phyloP scores from a whole-genome alignment of 331 rosid genomes.

The Phaseolus coccineus region DNA sequence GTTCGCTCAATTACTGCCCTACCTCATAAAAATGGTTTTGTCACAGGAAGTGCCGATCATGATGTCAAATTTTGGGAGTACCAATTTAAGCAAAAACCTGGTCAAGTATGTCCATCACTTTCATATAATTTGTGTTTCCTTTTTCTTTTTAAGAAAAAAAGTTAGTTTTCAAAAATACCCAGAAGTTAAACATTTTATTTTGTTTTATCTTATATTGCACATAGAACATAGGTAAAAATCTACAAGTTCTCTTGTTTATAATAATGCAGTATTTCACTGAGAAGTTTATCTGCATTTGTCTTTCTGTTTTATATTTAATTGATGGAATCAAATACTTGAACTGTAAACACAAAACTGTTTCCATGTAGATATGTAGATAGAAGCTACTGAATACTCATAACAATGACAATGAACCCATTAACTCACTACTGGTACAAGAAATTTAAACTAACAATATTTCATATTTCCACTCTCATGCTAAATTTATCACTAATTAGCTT shows the following conservation, averaged over 20 bases:
- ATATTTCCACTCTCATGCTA: not conserved
- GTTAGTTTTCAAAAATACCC: not conserved
- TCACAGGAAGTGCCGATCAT: conserved; percentile 93
- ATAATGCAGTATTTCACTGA: conserved; percentile 9
- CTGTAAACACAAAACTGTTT: not conserved
- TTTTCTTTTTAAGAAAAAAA: not conserved
- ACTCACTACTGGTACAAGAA: not conserved
- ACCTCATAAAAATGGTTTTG: conserved; percentile 80
- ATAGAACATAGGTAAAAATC: conserved; percentile 15
- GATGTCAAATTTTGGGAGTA: conserved; percentile 98
- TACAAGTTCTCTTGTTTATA: not conserved
- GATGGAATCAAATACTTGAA: conserved; percentile 18
- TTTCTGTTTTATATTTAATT: conserved; percentile 2
- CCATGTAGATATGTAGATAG: conserved; percentile 23
- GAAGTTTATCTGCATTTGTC: conserved; percentile 16
- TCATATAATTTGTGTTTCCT: conserved; percentile 35
- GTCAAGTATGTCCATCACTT: conserved; percentile 70
- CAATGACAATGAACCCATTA: not conserved
- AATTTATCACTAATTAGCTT: not conserved
- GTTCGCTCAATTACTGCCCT: conserved; percentile 72
- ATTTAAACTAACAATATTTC: not conserved
- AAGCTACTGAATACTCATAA: not conserved
- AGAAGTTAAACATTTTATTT: conserved; percentile 30
- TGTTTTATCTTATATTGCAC: conserved; percentile 26
- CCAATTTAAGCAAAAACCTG: conserved; percentile 63